Percentiles rank a stretch among this genome's conserved stretches.
These are phyloP conservation scores for Sergeia podlipaevii DNA, from an alignment of 208 protist species.

Conservation along the genomic window DNA sequence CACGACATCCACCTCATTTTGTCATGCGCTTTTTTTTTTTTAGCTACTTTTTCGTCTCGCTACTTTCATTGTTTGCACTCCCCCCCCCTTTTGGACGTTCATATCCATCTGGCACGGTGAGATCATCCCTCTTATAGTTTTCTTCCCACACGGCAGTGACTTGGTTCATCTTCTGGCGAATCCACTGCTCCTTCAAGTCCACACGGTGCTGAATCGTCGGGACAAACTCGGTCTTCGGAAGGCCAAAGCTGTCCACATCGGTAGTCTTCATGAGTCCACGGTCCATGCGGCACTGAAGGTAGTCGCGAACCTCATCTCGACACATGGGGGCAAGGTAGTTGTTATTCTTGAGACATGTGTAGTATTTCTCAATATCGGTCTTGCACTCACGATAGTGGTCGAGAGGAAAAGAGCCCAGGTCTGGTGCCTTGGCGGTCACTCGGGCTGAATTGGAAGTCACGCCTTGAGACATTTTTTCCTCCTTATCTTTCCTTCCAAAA, in stretches of 20 bases:
- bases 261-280: slow-evolving; percentile 81
- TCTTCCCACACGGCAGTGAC: slow-evolving; percentile 65
- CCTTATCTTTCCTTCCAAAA: neutral
- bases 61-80: neutral
- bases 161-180: slow-evolving; percentile 76
- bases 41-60: slow-evolving; percentile 11
- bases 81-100: slow-evolving; percentile 25
- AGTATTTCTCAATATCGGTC: slow-evolving; percentile 73
- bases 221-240: slow-evolving; percentile 83
- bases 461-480: slow-evolving; percentile 46
- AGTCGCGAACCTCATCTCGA: slow-evolving; percentile 63
- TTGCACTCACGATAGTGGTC: slow-evolving; percentile 91
- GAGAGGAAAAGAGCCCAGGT: slow-evolving; percentile 85
- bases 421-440: slow-evolving; percentile 62
- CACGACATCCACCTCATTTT: neutral
- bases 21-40: slow-evolving; percentile 16
- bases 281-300: slow-evolving; percentile 87
- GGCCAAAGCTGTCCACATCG: slow-evolving; percentile 64
- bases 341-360: slow-evolving; percentile 74
- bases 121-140: slow-evolving; percentile 67
- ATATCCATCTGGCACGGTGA: slow-evolving; percentile 67
- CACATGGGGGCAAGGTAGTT: slow-evolving; percentile 83
- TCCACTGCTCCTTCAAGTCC: slow-evolving; percentile 71
- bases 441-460: slow-evolving; percentile 55
- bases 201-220: slow-evolving; percentile 66